Conservation (phyloP, 2,329 filamentous ascomycete genomes). For the Neonectria ditissima region DNA sequence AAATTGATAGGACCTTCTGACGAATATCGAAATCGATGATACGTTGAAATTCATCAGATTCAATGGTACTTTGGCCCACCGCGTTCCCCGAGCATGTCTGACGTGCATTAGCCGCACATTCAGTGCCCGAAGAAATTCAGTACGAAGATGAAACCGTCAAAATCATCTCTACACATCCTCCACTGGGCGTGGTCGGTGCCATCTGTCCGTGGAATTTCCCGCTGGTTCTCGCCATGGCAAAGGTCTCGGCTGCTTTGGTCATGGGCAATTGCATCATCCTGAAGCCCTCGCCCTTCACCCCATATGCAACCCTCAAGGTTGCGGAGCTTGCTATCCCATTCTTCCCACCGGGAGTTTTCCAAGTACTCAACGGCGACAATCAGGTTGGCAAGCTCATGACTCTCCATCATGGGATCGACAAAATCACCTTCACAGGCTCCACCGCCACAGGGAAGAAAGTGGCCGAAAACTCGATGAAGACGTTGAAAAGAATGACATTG, state of each 20-base stretch:
- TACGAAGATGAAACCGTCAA: conserved; percentile 1
- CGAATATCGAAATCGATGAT: conserved; percentile 6
- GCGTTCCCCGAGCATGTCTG: not conserved
- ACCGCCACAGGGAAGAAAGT: conserved; percentile 71
- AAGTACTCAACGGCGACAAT: conserved; percentile 70
- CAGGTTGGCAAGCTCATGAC: conserved; percentile 69
- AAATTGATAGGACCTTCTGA: not conserved
- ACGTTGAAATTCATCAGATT: conserved; percentile 1
- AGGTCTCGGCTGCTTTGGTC: conserved; percentile 66
- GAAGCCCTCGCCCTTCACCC: conserved; percentile 69
- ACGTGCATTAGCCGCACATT: not conserved
- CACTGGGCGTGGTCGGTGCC: conserved; percentile 56
- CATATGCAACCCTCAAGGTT: conserved; percentile 68
- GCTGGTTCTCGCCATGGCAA: conserved; percentile 61
- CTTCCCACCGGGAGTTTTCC: conserved; percentile 71
- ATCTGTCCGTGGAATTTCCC: conserved; percentile 70
- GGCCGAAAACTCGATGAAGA: conserved; percentile 63
- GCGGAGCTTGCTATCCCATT: conserved; percentile 66
- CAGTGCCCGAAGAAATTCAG: not conserved
- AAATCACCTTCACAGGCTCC: conserved; percentile 74
- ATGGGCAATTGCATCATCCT: conserved; percentile 67
- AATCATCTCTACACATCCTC: conserved; percentile 31
- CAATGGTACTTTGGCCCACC: not conserved
- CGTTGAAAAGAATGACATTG: conserved; percentile 70
- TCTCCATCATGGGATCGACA: conserved; percentile 66